These are phyloP conservation scores for Fusarium fracticaudum DNA, from an alignment of 2,329 filamentous ascomycete genomes.

Conservation along the genomic window DNA sequence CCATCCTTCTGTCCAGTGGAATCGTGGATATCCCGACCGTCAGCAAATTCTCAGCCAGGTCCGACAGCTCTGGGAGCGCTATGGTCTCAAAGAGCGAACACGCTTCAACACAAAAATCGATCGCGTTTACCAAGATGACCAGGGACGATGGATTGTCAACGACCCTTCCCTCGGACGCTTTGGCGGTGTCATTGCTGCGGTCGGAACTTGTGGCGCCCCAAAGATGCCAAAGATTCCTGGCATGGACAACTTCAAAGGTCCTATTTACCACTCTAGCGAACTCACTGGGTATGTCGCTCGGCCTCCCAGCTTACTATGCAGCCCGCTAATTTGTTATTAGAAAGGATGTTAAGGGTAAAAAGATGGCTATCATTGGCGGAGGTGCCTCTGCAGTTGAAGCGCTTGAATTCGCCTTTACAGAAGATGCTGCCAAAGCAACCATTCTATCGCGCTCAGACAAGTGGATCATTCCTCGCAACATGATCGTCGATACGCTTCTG, in stretches of 20 bases:
- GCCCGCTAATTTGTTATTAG: conserved; percentile 48
- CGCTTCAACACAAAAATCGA: conserved; percentile 76
- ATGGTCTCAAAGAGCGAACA: conserved; percentile 76
- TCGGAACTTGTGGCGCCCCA: conserved; percentile 83
- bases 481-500: conserved; percentile 77
- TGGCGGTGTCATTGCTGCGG: conserved; percentile 80
- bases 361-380: conserved; percentile 78
- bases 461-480: conserved; percentile 87
- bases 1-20: conserved; percentile 80
- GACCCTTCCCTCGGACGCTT: conserved; percentile 75
- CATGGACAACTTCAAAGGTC: conserved; percentile 77
- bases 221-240: conserved; percentile 77
- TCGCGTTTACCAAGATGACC: conserved; percentile 73
- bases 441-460: conserved; percentile 83
- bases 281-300: conserved; percentile 64
- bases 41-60: conserved; percentile 80
- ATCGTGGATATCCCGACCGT: conserved; percentile 79
- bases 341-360: conserved; percentile 77
- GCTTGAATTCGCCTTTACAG: conserved; percentile 77
- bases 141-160: conserved; percentile 82
- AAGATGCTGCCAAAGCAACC: conserved; percentile 73
- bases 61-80: conserved; percentile 76
- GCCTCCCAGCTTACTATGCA: fast-evolving
- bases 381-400: conserved; percentile 86
- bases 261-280: conserved; percentile 78